A percentile compares a stretch with the other conserved stretches of the same genome.
Evolutionary conservation across 2,329 filamentous ascomycete species (phyloP).

Genomic region (Xylariaceae sp.): DNA sequence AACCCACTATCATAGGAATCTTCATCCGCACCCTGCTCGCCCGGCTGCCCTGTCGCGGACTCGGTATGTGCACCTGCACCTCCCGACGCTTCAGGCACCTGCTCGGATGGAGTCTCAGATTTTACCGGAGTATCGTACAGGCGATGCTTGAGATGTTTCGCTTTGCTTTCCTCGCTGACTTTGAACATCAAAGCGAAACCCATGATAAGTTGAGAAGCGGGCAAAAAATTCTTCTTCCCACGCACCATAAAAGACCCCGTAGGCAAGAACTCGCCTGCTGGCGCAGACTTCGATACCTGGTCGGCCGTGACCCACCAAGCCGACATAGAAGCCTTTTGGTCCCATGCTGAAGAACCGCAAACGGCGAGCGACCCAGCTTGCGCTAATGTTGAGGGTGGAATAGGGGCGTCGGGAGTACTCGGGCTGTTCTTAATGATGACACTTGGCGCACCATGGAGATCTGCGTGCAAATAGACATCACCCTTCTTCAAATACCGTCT

Average conservation of each 20-base stretch:
- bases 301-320: constrained; percentile 94
- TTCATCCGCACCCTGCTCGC: constrained; percentile 30
- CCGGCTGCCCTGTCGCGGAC: constrained; percentile 13
- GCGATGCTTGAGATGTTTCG: constrained; percentile 74
- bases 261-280: constrained; percentile 75
- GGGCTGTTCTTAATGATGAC: constrained; percentile 88
- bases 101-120: constrained; percentile 9
- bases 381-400: constrained; percentile 85
- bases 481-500: constrained; percentile 80
- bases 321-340: constrained; percentile 91
- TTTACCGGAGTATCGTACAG: constrained; percentile 31
- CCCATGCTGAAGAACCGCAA: constrained; percentile 87
- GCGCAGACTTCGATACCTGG: constrained; percentile 83
- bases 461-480: constrained; percentile 88
- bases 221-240: constrained; percentile 87
- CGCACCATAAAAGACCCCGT: constrained; percentile 76
- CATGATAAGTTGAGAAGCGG: constrained; percentile 81
- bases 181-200: constrained; percentile 86
- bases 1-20: constrained; percentile 34
- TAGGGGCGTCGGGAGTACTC: constrained; percentile 74
- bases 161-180: constrained; percentile 84
- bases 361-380: constrained; percentile 87
- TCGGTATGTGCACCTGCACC: neutral
- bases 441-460: constrained; percentile 78
- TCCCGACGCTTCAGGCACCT: constrained; percentile 4